phyloP scores from a whole-genome alignment of 177 flowering plant genomes.

The Telopea speciosissima region DNA sequence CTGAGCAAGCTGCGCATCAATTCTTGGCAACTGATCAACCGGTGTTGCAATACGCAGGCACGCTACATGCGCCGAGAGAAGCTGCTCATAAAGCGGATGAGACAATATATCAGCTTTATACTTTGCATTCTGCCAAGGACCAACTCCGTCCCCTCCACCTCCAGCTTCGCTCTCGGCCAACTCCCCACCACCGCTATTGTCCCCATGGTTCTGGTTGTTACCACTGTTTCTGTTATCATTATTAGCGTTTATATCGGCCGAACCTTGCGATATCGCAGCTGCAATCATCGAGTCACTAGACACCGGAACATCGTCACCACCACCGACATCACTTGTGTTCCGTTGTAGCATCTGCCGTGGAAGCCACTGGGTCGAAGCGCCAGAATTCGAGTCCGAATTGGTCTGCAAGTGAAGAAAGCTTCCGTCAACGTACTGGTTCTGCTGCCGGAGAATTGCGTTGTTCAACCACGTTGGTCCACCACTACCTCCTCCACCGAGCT shows the following conservation, averaged over 20 bases:
- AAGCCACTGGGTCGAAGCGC: constrained; percentile 27
- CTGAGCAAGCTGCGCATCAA: constrained; percentile 76
- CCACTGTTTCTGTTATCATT: constrained; percentile 9
- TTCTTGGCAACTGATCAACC: constrained; percentile 81
- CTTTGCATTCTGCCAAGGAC: constrained; percentile 44
- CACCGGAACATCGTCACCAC: constrained; percentile 21
- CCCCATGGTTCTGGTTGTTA: constrained; percentile 2
- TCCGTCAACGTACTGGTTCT: constrained; percentile 25
- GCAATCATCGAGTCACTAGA: constrained; percentile 30
- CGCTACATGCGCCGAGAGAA: constrained; percentile 75
- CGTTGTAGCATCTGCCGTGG: constrained; percentile 14
- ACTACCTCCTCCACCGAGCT: constrained; percentile 13
- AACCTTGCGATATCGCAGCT: constrained; percentile 20
- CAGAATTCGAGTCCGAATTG: constrained; percentile 18
- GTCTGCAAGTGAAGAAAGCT: constrained; percentile 47
- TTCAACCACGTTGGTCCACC: constrained; percentile 44
- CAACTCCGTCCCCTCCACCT: constrained; percentile 17
- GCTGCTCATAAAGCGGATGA: constrained; percentile 76
- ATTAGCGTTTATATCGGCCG: constrained; percentile 16
- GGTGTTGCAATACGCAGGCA: constrained; percentile 86
- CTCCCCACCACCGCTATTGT: constrained; percentile 17
- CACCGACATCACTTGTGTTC: constrained; percentile 19
- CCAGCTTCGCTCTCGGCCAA: constrained; percentile 17
- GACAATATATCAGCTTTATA: constrained; percentile 59
- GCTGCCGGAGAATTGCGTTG: constrained; percentile 44